Evolutionary conservation across 257 asterid species (phyloP).

Genomic region (Nicotiana sylvestris): DNA sequence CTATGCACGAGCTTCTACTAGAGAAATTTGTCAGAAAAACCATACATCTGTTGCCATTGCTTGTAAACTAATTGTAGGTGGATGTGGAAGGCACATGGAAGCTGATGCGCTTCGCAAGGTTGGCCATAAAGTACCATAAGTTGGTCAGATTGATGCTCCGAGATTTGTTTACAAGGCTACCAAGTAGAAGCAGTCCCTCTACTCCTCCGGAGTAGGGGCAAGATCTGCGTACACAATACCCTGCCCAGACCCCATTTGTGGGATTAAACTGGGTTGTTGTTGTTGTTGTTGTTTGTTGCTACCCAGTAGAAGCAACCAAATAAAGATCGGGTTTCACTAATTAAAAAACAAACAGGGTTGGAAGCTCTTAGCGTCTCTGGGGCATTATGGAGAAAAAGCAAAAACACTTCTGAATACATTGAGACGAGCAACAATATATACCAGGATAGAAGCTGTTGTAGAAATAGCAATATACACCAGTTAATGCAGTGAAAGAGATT

Average conservation of each 20-base stretch:
- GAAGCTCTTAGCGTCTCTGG: slow-evolving; percentile 2
- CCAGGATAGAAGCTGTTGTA: background rate
- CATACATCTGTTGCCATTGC: background rate
- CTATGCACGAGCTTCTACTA: background rate
- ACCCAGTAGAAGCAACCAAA: background rate
- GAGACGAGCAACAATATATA: background rate
- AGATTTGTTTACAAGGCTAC: background rate
- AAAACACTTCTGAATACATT: background rate
- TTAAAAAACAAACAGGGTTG: background rate
- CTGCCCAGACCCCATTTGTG: too few species aligned
- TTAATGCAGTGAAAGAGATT: background rate
- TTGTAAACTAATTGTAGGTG: background rate
- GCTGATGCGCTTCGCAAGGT: background rate
- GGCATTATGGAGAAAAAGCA: background rate
- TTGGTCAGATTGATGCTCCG: background rate
- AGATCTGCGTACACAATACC: too few species aligned
- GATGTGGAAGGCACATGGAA: slow-evolving; percentile 1
- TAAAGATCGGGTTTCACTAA: background rate
- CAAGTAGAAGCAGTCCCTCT: background rate
- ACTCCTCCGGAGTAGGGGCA: too few species aligned
- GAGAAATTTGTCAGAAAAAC: background rate
- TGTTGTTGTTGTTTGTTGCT: background rate
- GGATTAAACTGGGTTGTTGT: too few species aligned
- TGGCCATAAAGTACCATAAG: background rate
- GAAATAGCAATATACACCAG: background rate